A percentile compares a stretch with the other conserved stretches of the same genome.
Conservation (phyloP, 2,329 filamentous ascomycete genomes). For the Elsinoe arachidis region DNA sequence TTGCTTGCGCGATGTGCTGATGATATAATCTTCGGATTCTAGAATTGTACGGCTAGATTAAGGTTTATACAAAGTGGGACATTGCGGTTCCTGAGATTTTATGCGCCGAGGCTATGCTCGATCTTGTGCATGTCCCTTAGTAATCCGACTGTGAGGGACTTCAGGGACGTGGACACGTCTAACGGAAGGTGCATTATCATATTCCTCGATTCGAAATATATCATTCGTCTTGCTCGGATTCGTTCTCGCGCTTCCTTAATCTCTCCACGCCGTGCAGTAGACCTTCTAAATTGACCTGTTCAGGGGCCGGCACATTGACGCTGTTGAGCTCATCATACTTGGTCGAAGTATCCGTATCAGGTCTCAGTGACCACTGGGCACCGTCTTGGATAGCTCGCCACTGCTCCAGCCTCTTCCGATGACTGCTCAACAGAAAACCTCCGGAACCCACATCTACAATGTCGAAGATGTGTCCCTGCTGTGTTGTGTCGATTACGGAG, state of each 20-base stretch:
- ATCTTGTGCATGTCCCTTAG: too few relatives aligned
- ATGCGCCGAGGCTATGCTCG: background rate
- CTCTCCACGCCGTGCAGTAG: slow-evolving; percentile 41
- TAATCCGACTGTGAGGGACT: too few relatives aligned
- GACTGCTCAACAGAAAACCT: background rate
- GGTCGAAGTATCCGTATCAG: background rate
- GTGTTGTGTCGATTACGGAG: background rate
- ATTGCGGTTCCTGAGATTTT: background rate
- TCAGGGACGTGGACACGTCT: too few relatives aligned
- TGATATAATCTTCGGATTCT: background rate
- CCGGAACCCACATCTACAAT: background rate
- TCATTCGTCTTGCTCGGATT: slow-evolving; percentile 13
- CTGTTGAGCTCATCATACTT: slow-evolving; percentile 18
- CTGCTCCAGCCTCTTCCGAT: background rate
- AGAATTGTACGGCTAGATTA: background rate
- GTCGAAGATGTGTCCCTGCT: slow-evolving; percentile 1
- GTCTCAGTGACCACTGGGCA: background rate
- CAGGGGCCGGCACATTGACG: slow-evolving; percentile 19
- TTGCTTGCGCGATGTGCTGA: background rate
- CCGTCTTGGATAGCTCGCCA: background rate
- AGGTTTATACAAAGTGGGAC: background rate
- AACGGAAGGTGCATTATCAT: background rate
- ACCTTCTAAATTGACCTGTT: slow-evolving; percentile 34
- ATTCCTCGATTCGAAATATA: background rate
- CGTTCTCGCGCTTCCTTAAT: slow-evolving; percentile 39